Evolutionary conservation across 148 eudicot genomes (phyloP), one percentile per base, ranked within the genome.

Genomic region (Fagopyrum esculentum): DNA sequence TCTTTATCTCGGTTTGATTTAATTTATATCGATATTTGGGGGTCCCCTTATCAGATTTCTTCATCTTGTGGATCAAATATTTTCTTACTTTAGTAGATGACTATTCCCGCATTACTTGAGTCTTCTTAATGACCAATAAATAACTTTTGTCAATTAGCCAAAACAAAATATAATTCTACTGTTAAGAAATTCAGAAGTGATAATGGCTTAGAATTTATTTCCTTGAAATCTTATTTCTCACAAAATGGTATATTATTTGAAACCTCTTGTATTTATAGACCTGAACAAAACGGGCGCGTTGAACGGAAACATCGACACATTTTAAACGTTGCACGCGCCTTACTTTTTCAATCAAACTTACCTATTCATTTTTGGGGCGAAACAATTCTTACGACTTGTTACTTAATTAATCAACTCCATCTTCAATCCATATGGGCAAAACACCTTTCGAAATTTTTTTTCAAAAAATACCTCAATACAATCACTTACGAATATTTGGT

Each of bases 11-110:
- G 40, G 2, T 51, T 73, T 74, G 45, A 74, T 4, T 22, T 79
- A 0, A 26, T 79, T 35, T 74, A 79, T 69, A 22, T 47, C 17
- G 74, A 79, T 55, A 17, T 79, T 43, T 74, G 77, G 73, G 57
- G 74, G 26, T 22, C 0, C 0, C 77, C 74, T 6, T 48, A 64
- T 44, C 11, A 22, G 4, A 40, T 13, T 19, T 11, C 73, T 0
- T 49, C 68, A 29, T 13, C 19, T 0, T 6, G n/a, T 5, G 66
- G 73, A 0, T 0, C 12, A 26, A 57, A 12, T 74, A 68, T 45
- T 79, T 79, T 35, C 30, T 79, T 0, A 74, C 56, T 0, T 6
- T 74, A 5, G 68, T 74, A 4, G 77, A 74, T 68, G 69, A 79
- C 29, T 55, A 29, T 26, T 16, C 57, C 16, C 12, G 69, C 8